Percentiles rank a stretch among this genome's conserved stretches.
These are phyloP conservation scores for Moesziomyces parantarcticus DNA, from an alignment of 1,284 basidiomycete species.

Conservation along the genomic window DNA sequence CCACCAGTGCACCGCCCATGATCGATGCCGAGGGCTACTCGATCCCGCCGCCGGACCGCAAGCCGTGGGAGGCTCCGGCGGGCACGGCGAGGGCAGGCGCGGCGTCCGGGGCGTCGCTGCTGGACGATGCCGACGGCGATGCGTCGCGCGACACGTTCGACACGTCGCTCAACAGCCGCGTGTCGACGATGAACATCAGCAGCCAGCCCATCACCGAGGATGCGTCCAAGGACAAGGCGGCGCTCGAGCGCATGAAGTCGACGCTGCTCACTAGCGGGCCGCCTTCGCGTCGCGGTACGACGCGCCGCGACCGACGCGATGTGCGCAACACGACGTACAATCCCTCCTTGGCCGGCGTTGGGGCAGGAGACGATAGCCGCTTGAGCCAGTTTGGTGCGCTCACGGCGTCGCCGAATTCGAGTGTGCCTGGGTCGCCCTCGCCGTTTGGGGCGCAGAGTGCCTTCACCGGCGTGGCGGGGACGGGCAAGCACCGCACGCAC, in stretches of 20 bases:
- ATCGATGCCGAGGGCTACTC: constrained; percentile 72
- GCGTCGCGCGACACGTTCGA: constrained; percentile 36
- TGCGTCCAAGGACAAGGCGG: constrained; percentile 70
- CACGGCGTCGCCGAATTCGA: constrained; percentile 26
- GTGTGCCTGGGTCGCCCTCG: constrained; percentile 32
- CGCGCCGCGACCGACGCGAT: constrained; percentile 69
- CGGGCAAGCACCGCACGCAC: constrained; percentile 49
- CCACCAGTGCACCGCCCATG: constrained; percentile 33
- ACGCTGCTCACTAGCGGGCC: constrained; percentile 67
- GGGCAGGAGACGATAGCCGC: constrained; percentile 20
- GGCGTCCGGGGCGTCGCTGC: constrained; percentile 43
- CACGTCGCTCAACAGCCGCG: constrained; percentile 31
- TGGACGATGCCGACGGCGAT: constrained; percentile 65
- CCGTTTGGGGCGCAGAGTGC: constrained; percentile 36
- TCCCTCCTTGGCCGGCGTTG: constrained; percentile 41
- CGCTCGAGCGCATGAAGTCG: constrained; percentile 71
- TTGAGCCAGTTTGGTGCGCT: constrained; percentile 42
- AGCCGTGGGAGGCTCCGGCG: constrained; percentile 68
- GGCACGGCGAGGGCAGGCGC: constrained; percentile 3
- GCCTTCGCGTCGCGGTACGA: constrained; percentile 66
- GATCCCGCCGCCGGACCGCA: constrained; percentile 71
- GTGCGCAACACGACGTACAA: constrained; percentile 70
- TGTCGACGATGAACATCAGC: constrained; percentile 67
- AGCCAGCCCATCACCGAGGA: constrained; percentile 69
- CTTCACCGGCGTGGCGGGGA: constrained; percentile 39